phyloP scores from a whole-genome alignment of 2,329 filamentous ascomycete species.

The Ceratocystis destructans region DNA sequence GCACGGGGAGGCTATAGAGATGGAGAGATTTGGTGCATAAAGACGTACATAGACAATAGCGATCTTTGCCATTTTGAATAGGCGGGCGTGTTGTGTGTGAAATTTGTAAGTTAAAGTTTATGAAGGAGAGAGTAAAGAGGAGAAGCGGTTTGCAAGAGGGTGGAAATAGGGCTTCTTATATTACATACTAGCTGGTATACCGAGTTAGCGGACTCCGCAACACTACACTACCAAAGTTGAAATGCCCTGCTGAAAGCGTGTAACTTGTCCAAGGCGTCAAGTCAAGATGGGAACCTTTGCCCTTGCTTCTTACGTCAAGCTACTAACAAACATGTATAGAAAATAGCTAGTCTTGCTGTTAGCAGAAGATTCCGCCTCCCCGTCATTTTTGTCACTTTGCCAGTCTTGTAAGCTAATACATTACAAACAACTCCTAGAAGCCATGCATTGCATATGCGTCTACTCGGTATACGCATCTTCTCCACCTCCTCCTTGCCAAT shows the following conservation, averaged over 20 bases:
- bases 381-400: neutral
- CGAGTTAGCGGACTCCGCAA: neutral
- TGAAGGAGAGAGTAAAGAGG: neutral
- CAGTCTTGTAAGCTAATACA: neutral
- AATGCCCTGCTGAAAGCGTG: neutral
- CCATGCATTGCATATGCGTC: neutral
- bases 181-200: neutral
- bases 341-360: neutral
- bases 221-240: neutral
- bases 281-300: neutral
- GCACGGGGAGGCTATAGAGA: neutral
- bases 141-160: neutral
- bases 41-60: conserved; percentile 73
- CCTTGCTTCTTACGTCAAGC: neutral
- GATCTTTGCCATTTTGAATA: conserved; percentile 61
- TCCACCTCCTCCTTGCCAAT: neutral
- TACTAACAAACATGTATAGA: neutral
- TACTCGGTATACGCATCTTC: too few relatives aligned
- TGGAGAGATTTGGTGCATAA: conserved; percentile 1
- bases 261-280: neutral
- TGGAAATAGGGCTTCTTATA: neutral
- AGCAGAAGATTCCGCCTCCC: neutral
- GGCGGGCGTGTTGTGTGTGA: neutral
- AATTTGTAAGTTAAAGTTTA: neutral
- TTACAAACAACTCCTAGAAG: neutral